Conservation (phyloP, 148 eudicot species). For the Hydrangea macrophylla region DNA sequence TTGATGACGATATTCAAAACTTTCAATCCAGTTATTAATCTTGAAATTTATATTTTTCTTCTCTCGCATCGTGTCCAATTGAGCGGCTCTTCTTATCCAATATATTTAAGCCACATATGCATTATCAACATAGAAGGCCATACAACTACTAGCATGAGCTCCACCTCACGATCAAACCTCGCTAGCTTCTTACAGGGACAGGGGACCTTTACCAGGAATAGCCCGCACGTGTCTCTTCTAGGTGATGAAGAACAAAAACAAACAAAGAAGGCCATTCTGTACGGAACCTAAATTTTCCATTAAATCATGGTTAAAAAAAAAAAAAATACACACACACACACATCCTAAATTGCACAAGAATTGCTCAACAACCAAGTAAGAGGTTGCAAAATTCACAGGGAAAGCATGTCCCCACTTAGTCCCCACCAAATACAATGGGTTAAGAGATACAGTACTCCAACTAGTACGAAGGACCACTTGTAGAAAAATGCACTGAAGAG, state of each 20-base stretch:
- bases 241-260: too few species aligned
- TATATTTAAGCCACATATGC: not conserved
- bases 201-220: too few species aligned
- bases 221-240: too few species aligned
- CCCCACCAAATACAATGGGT: not conserved
- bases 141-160: too few species aligned
- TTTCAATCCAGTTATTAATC: not conserved
- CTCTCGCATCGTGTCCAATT: not conserved
- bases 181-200: too few species aligned
- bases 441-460: slow-evolving; percentile 5
- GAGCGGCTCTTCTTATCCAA: not conserved
- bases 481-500: not conserved
- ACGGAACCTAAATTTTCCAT: not conserved
- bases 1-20: not conserved
- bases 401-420: not conserved
- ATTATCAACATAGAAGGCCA: not conserved
- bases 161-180: too few species aligned
- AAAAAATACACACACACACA: too few species aligned
- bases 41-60: not conserved
- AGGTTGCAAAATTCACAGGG: not conserved
- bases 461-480: slow-evolving; percentile 13
- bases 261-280: not conserved
- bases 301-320: not conserved
- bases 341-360: not conserved
- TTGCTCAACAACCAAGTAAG: not conserved